These are phyloP conservation scores for Peniophora sp. DNA, from an alignment of 1,284 basidiomycete genomes.

Conservation along the genomic window DNA sequence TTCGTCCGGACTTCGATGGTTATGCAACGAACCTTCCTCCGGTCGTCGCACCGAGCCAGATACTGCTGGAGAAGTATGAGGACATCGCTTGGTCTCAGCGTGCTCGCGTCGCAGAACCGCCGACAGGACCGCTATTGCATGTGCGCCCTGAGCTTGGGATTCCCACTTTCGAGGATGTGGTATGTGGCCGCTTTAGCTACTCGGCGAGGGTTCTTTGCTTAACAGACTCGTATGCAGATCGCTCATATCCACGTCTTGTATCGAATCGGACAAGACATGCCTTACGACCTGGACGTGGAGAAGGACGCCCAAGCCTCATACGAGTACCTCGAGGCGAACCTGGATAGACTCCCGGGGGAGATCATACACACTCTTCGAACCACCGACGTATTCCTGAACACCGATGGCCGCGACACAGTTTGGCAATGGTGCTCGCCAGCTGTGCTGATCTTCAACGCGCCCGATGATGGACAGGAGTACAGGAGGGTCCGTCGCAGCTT, in stretches of 20 bases:
- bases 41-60: conserved; percentile 27
- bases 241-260: conserved; percentile 28
- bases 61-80: conserved; percentile 27
- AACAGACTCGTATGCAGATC: conserved; percentile 18
- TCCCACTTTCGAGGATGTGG: background rate
- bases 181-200: background rate
- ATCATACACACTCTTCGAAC: conserved; percentile 9
- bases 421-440: conserved; percentile 27
- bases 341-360: conserved; percentile 9
- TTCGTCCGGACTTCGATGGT: conserved; percentile 9
- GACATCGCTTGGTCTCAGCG: conserved; percentile 38
- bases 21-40: conserved; percentile 19
- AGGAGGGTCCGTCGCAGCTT: conserved; percentile 23
- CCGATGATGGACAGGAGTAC: conserved; percentile 17
- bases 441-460: conserved; percentile 24
- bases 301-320: conserved; percentile 28
- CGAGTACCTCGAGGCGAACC: conserved; percentile 25
- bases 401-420: conserved; percentile 20
- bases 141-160: conserved; percentile 22
- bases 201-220: background rate
- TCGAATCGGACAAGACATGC: conserved; percentile 18
- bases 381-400: conserved; percentile 29
- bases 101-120: conserved; percentile 20
- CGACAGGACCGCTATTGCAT: conserved; percentile 11
- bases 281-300: conserved; percentile 18